Evolutionary conservation across 1,139 yeast species (phyloP).

Genomic region (Pichia sp.): DNA sequence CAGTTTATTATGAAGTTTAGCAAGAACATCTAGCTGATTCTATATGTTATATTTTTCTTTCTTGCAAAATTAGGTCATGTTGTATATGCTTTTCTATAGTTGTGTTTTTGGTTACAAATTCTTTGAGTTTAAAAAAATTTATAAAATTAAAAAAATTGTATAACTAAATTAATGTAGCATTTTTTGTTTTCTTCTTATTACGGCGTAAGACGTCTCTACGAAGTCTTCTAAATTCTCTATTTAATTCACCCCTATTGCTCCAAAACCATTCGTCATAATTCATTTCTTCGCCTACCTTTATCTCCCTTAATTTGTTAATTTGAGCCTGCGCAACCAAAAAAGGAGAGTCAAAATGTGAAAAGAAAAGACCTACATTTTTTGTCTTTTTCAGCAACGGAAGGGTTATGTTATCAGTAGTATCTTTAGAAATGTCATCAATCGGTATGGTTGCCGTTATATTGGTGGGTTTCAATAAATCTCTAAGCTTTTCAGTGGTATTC

Average conservation of each 20-base stretch:
- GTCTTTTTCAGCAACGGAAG: conserved; percentile 10
- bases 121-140: too few relatives aligned
- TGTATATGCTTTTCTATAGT: too few relatives aligned
- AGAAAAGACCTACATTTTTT: conserved; percentile 57
- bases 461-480: conserved; percentile 46
- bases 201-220: conserved; percentile 68
- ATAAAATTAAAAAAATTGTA: background rate
- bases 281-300: conserved; percentile 38
- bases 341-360: conserved; percentile 80
- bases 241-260: conserved; percentile 75
- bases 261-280: conserved; percentile 76
- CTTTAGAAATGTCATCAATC: conserved; percentile 31
- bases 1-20: too few relatives aligned
- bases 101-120: too few relatives aligned
- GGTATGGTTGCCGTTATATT: conserved; percentile 27
- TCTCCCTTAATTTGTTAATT: conserved; percentile 47
- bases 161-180: conserved; percentile 3
- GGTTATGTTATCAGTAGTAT: background rate
- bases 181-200: conserved; percentile 22
- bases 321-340: conserved; percentile 82
- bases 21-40: too few relatives aligned
- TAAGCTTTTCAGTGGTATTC: conserved; percentile 52
- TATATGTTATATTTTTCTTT: too few relatives aligned
- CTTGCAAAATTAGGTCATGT: too few relatives aligned
- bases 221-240: conserved; percentile 67